These are phyloP conservation scores for Raphanus hybrid DNA, from an alignment of 441 rosid genomes.

Conservation along the genomic window DNA sequence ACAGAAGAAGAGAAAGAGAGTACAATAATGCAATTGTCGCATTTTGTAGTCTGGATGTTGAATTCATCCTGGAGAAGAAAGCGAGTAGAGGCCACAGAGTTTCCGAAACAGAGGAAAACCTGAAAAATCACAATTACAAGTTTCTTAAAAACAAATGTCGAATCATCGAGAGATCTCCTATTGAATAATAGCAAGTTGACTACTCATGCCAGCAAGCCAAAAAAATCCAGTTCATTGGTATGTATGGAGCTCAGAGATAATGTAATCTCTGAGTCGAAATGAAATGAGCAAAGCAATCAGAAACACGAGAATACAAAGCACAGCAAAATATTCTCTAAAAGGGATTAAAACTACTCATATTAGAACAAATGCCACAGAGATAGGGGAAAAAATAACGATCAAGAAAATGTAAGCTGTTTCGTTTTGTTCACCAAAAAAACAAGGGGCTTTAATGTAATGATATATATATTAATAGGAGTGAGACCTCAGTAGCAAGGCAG, in stretches of 20 bases:
- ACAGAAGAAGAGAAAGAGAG: conserved; percentile 26
- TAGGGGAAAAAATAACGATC: too few species aligned
- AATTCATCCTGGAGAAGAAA: conserved; percentile 94
- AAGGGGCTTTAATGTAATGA: neutral
- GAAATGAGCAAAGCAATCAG: neutral
- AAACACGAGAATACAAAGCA: neutral
- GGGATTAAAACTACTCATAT: neutral
- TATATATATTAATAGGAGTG: neutral
- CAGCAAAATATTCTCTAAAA: neutral
- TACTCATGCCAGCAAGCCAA: conserved; percentile 1
- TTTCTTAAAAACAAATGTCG: conserved; percentile 8
- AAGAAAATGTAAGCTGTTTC: neutral
- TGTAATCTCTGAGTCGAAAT: neutral
- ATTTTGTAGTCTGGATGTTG: conserved; percentile 88
- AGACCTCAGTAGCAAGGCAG: conserved; percentile 92
- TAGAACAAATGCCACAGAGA: neutral
- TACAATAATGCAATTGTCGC: conserved; percentile 96
- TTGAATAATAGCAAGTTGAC: neutral
- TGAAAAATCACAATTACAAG: conserved; percentile 37
- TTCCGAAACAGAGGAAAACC: conserved; percentile 86
- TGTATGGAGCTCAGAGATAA: neutral
- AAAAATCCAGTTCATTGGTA: neutral
- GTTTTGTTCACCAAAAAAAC: neutral
- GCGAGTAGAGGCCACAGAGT: conserved; percentile 92
- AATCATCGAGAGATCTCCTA: neutral